phyloP scores from a whole-genome alignment of 148 eudicot genomes.

The Chenopodium formosanum region DNA sequence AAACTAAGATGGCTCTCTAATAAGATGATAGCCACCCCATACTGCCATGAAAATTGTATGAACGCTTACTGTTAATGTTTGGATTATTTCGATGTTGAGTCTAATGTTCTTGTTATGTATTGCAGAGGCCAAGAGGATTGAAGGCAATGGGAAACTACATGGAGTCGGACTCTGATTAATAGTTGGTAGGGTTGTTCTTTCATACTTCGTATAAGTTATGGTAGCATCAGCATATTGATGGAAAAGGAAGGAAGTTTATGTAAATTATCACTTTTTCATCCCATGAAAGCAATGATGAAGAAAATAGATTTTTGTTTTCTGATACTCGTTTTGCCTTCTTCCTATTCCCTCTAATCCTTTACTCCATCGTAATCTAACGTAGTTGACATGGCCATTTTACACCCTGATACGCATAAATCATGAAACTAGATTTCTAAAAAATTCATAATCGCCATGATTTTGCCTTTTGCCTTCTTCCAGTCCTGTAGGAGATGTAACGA shows the following conservation, averaged over 20 bases:
- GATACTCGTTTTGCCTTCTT: neutral
- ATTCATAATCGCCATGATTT: neutral
- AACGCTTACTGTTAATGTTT: no score
- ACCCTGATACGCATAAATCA: neutral
- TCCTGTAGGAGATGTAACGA: no score
- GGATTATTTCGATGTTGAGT: neutral
- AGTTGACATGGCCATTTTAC: neutral
- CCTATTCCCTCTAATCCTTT: neutral
- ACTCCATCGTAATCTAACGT: neutral
- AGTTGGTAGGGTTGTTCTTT: neutral
- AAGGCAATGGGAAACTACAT: conserved; percentile 87
- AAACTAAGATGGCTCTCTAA: neutral
- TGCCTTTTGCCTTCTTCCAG: no score
- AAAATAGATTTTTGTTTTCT: neutral
- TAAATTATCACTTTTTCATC: conserved; percentile 10
- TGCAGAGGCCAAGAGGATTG: conserved; percentile 90
- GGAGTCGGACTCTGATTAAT: conserved; percentile 78
- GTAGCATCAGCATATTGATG: neutral
- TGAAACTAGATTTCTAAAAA: no score
- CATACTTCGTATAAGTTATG: neutral
- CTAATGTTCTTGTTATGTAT: neutral
- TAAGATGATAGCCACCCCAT: no score
- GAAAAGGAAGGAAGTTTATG: conserved; percentile 17
- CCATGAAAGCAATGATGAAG: conserved; percentile 10
- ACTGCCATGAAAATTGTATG: no score